Percentiles rank a stretch among this genome's conserved stretches.
Conservation (phyloP, 2,329 filamentous ascomycete species). For the Saccharata proteae region DNA sequence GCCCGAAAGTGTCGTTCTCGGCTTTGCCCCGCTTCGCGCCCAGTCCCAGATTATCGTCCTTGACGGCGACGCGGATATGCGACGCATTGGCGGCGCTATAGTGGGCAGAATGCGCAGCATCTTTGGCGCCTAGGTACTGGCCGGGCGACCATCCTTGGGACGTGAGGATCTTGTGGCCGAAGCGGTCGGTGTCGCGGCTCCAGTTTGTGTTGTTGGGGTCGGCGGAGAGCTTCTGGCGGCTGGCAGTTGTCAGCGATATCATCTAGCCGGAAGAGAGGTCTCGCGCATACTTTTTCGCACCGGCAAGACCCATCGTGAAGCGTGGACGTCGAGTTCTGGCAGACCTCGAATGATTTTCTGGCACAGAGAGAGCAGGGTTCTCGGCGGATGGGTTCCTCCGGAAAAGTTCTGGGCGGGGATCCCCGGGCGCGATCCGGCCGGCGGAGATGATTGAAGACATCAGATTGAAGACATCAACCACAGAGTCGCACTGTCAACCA, state of each 20-base stretch:
- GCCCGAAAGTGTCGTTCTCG: constrained; percentile 60
- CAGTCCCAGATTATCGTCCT: constrained; percentile 83
- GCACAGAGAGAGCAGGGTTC: too few species aligned
- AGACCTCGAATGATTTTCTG: neutral
- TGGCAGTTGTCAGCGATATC: constrained; percentile 20
- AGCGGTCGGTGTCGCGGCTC: constrained; percentile 68
- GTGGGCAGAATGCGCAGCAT: constrained; percentile 61
- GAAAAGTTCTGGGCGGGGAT: too few species aligned
- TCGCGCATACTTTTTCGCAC: constrained; percentile 57
- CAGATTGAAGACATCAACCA: too few species aligned
- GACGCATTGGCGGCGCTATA: constrained; percentile 73
- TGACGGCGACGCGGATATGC: constrained; percentile 73
- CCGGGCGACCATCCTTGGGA: constrained; percentile 87
- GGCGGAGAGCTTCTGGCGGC: constrained; percentile 61
- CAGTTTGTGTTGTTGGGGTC: constrained; percentile 96
- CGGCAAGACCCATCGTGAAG: constrained; percentile 54
- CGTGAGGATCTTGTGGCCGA: constrained; percentile 80
- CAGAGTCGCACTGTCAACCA: too few species aligned
- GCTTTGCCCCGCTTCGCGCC: constrained; percentile 68
- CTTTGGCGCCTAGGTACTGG: constrained; percentile 63
- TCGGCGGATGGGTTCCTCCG: too few species aligned
- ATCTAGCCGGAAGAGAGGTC: constrained; percentile 14
- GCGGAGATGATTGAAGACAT: too few species aligned
- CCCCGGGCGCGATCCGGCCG: too few species aligned
- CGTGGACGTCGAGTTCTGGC: constrained; percentile 9